Base-by-base conservation (phyloP, 2,329 filamentous ascomycete species). In the Trichoderma hamatum region DNA sequence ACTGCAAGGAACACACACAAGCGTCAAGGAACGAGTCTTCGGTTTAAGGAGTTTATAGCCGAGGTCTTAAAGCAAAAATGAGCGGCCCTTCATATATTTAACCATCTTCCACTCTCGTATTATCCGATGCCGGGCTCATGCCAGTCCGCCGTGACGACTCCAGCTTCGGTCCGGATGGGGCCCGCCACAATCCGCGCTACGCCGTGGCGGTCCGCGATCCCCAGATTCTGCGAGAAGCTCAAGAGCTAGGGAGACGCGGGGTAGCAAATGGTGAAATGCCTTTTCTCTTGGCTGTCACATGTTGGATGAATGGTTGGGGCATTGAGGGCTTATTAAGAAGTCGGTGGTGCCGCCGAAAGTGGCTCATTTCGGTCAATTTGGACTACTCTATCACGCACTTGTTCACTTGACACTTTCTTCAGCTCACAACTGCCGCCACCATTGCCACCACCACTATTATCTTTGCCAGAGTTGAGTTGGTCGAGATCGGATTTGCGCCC, bases 141-240 rank as follows among this genome's bases (percentile, higher is more conserved):
- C 26, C n/a, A n/a, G 3, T 36, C 55, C 52, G 39, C 39, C 64
- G 36, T 21, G 32, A 51, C 26, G 19, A 26, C 21, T 19, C 54
- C 54, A 39, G 64, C 54, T 67, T 58, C 64, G 64, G 64, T 67
- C 64, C 64, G 64, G 39, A 43, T 9, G 39, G 52, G 19, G 39
- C 4, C 54, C 52, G n/a, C 62, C 51, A 66, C 64, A 26, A 46
- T 58, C 54, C 64, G 43, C 39, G 43, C 16, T 34, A 21, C 39
- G 43, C 64, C 64, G 43, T 30, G 58, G 52, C 64, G 64, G 64
- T 67, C 64, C 64, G 64, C 54, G n/a, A 51, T 36, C 64, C 64
- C 64, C 64, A 59, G 54, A 67, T 67, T 67, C 39, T 32, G 14
- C 64, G 36, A 55, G 26, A 36, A 26, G 10, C 16, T 59, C 54